These are phyloP conservation scores for barrel medic (Medicago truncatula) DNA, from an alignment of 306 rosid genomes.

Conservation along the genomic window DNA sequence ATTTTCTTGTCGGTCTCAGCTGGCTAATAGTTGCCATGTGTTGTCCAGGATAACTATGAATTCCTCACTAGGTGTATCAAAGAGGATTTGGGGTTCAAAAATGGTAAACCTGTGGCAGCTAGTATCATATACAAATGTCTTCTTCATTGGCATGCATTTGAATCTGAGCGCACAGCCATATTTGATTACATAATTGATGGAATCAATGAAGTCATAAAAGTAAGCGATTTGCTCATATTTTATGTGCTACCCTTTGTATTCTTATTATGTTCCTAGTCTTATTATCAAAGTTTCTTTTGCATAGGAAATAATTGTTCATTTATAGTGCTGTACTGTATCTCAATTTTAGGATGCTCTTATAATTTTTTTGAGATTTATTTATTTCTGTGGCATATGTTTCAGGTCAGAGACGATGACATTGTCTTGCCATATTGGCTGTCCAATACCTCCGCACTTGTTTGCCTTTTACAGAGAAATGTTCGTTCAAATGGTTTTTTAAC, in stretches of 20 bases:
- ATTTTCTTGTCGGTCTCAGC: background rate
- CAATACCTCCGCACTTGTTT: slow-evolving; percentile 85
- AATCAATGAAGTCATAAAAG: slow-evolving; percentile 83
- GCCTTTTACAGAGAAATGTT: slow-evolving; percentile 90
- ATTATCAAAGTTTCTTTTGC: slow-evolving; percentile 6
- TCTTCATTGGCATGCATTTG: slow-evolving; percentile 98
- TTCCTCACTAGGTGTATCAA: slow-evolving; percentile 85
- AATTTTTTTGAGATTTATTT: slow-evolving; percentile 35
- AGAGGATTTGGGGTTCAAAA: slow-evolving; percentile 88
- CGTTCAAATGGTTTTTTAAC: slow-evolving; percentile 78
- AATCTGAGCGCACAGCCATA: slow-evolving; percentile 91
- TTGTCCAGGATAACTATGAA: slow-evolving; percentile 82
- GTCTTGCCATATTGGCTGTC: slow-evolving; percentile 91
- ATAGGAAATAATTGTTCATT: background rate
- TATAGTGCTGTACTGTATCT: slow-evolving; percentile 24
- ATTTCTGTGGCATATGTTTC: slow-evolving; percentile 42
- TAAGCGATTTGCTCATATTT: slow-evolving; percentile 41
- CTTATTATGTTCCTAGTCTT: slow-evolving; percentile 16
- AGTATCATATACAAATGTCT: slow-evolving; percentile 87
- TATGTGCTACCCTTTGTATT: background rate
- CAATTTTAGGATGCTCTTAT: slow-evolving; percentile 13
- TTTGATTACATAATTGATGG: slow-evolving; percentile 91
- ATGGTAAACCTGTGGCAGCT: slow-evolving; percentile 85
- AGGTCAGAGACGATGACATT: slow-evolving; percentile 78
- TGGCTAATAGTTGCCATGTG: slow-evolving; percentile 32